A percentile compares a stretch with the other conserved stretches of the same genome.
Evolutionary conservation across 371 early-diverging fungal species (phyloP).

Genomic region (Mortierella polycephala): DNA sequence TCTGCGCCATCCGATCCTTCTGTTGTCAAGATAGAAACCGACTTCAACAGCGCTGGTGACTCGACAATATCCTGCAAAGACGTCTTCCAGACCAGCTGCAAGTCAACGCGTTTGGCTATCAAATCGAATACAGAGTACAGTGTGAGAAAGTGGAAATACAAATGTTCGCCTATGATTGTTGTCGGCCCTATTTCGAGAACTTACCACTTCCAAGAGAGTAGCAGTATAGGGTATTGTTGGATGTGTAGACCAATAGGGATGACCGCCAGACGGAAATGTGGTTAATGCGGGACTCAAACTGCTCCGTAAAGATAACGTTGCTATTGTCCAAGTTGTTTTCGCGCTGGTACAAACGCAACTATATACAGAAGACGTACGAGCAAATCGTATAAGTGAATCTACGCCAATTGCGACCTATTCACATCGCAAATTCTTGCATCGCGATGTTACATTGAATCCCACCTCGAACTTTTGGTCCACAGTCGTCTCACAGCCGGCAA

Average conservation of each 20-base stretch:
- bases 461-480: conserved; percentile 69
- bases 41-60: conserved; percentile 42
- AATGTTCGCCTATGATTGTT: too few species aligned
- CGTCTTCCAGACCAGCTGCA: conserved; percentile 72
- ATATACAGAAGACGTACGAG: conserved; percentile 5
- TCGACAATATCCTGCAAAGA: conserved; percentile 74
- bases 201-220: conserved; percentile 54
- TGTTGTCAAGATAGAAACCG: conserved; percentile 37
- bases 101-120: conserved; percentile 48
- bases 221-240: conserved; percentile 74
- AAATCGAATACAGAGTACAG: not conserved
- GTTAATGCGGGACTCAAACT: conserved; percentile 47
- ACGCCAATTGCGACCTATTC: not conserved
- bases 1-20: conserved; percentile 28
- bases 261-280: conserved; percentile 61
- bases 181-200: not conserved
- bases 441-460: conserved; percentile 4
- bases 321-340: conserved; percentile 80
- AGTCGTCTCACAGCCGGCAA: conserved; percentile 70
- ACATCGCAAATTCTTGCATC: too few species aligned
- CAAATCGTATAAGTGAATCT: not conserved
- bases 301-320: conserved; percentile 66
- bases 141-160: too few species aligned
- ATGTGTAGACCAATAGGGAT: conserved; percentile 73
- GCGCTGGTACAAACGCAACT: conserved; percentile 83